Evolutionary conservation across 768 basidiomycete species (phyloP).

Genomic region (Podaxis sp.): DNA sequence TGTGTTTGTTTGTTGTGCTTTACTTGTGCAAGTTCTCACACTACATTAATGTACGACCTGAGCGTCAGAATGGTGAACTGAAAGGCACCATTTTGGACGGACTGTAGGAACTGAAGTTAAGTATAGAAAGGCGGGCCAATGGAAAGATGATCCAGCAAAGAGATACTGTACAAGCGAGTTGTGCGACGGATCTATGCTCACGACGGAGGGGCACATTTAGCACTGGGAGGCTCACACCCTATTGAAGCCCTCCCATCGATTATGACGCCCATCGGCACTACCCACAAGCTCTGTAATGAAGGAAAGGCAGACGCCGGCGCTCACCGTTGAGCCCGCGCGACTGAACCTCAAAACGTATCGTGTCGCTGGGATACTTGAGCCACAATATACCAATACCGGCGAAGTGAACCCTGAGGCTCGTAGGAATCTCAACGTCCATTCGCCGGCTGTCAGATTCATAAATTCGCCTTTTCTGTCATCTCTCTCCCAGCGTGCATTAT

Average conservation of each 20-base stretch:
- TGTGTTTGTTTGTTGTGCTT: too few species aligned
- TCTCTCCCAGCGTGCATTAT: slow-evolving; percentile 27
- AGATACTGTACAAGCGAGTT: too few species aligned
- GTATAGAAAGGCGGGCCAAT: too few species aligned
- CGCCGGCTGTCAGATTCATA: slow-evolving; percentile 25
- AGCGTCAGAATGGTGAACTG: too few species aligned
- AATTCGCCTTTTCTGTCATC: neutral
- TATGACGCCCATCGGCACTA: neutral
- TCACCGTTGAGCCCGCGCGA: slow-evolving; percentile 22
- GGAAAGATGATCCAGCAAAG: too few species aligned
- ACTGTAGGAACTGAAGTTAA: too few species aligned
- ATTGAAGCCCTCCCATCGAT: neutral
- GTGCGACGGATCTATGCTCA: too few species aligned
- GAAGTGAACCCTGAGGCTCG: slow-evolving; percentile 21
- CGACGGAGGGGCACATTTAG: too few species aligned
- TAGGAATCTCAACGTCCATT: slow-evolving; percentile 26
- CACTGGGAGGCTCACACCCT: neutral
- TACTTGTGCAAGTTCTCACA: too few species aligned
- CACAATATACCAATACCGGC: slow-evolving; percentile 26
- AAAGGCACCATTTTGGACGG: too few species aligned
- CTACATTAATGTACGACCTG: too few species aligned
- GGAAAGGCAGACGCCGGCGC: neutral
- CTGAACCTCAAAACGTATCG: slow-evolving; percentile 23
- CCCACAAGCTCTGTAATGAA: slow-evolving; percentile 11
- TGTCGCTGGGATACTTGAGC: slow-evolving; percentile 19